Base-by-base conservation (phyloP, 805 yeast species). In the Priceomyces melissophilus region DNA sequence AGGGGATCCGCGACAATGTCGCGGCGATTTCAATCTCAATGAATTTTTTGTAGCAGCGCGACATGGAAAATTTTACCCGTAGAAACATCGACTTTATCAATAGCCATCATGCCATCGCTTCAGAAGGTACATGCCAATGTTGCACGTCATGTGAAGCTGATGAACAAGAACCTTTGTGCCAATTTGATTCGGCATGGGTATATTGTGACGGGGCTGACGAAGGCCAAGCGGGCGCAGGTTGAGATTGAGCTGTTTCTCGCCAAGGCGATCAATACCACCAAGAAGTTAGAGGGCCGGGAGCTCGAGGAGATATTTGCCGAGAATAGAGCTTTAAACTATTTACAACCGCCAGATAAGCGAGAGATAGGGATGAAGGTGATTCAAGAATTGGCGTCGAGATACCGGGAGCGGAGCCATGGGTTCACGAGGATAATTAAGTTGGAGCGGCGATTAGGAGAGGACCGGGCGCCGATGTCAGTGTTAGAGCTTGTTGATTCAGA, bases 401-500 rank as follows among this genome's bases (percentile, higher is more conserved):
- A 85, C 56, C 54, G 67, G 3, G 54, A 63, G 16, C 77, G 96
- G 65, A 57, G 63, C 1, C 86, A 88, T 46, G 97, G 97, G 1
- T 91, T 83, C 67, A 88, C 97, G 2, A 78, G 98, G 50, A 78
- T 91, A 40, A 66, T 89, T 46, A 82, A 78, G 51, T 69, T 93
- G 45, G 98, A 93, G 61, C 88, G 90, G 12, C 75, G 98, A 49
- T 62, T 83, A 35, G 90, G 93, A 41, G 72, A 68, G 45, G 99
- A 93, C 60, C 84, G 81, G 46, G 96, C 97, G 0, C 90, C 90
- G 26, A 93, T 87, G 73, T 82, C 93, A 0, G 81, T 90, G 7
- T 57, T 93, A 40, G 99, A 93, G 63, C 70, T 93, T 36, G 95
- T 91, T 1, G 96, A 86, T 52, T 58, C 71, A 1, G 67, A 58